phyloP scores from a whole-genome alignment of 495 filamentous ascomycete genomes.

The Hyaloscypha bicolor region DNA sequence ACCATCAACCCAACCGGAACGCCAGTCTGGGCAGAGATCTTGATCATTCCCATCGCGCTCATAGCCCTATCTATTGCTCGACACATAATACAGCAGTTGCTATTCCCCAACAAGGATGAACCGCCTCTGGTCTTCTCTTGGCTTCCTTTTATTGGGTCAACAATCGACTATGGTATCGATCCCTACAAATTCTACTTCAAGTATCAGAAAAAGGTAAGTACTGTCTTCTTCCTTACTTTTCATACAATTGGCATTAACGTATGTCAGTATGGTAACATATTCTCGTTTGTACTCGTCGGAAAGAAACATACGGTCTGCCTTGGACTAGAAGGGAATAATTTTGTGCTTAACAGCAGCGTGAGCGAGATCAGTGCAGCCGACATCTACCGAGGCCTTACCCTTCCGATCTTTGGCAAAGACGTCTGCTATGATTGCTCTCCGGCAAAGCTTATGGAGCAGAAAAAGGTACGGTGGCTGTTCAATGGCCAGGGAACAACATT shows the following conservation, averaged over 20 bases:
- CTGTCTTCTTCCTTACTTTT: neutral
- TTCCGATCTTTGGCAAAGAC: slow-evolving; percentile 81
- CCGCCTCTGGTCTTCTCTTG: slow-evolving; percentile 83
- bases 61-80: slow-evolving; percentile 56
- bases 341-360: slow-evolving; percentile 82
- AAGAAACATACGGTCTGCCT: slow-evolving; percentile 75
- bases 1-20: neutral
- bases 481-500: neutral
- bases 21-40: neutral
- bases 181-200: slow-evolving; percentile 78
- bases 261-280: slow-evolving; percentile 71
- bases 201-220: slow-evolving; percentile 64
- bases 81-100: slow-evolving; percentile 67
- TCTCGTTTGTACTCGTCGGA: slow-evolving; percentile 77
- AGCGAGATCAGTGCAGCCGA: slow-evolving; percentile 81
- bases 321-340: slow-evolving; percentile 76
- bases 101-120: slow-evolving; percentile 70
- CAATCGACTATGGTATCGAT: slow-evolving; percentile 80
- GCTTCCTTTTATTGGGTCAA: slow-evolving; percentile 78
- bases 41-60: slow-evolving; percentile 33
- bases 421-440: slow-evolving; percentile 88
- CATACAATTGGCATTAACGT: neutral
- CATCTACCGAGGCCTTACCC: slow-evolving; percentile 77
- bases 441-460: slow-evolving; percentile 81
- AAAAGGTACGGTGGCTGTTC: slow-evolving; percentile 33